phyloP scores from a whole-genome alignment of 2,329 filamentous ascomycete species.

The Paraphaeosphaeria sporulosa region DNA sequence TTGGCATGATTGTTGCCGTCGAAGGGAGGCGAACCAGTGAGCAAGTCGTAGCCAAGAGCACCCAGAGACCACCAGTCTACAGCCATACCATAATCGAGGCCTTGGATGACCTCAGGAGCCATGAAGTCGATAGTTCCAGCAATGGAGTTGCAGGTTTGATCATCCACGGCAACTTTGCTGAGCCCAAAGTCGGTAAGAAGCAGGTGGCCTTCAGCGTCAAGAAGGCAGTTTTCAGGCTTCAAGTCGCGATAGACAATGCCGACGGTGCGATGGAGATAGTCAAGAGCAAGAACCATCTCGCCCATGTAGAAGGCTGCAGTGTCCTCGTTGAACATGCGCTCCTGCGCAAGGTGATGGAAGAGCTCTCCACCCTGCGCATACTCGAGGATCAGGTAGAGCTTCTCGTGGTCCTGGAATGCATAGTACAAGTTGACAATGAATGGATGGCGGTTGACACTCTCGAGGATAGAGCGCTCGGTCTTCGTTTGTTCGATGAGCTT shows the following conservation, averaged over 20 bases:
- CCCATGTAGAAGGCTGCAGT: constrained; percentile 98
- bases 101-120: constrained; percentile 92
- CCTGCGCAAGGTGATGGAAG: constrained; percentile 91
- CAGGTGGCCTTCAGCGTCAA: constrained; percentile 90
- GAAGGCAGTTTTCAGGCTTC: constrained; percentile 96
- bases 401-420: constrained; percentile 97
- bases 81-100: constrained; percentile 87
- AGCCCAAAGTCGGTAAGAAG: constrained; percentile 96
- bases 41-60: constrained; percentile 87
- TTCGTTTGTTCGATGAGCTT: constrained; percentile 96
- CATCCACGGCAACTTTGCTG: constrained; percentile 88
- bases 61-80: constrained; percentile 99
- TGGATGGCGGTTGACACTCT: constrained; percentile 94
- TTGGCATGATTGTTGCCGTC: constrained; percentile 90
- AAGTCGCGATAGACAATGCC: constrained; percentile 96
- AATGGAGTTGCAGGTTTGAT: constrained; percentile 84
- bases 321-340: constrained; percentile 93
- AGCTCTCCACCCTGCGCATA: constrained; percentile 97
- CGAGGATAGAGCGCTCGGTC: constrained; percentile 92
- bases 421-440: constrained; percentile 99
- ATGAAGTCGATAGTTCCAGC: constrained; percentile 98
- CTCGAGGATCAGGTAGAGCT: constrained; percentile 95
- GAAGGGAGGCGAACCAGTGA: constrained; percentile 93
- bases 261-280: constrained; percentile 89
- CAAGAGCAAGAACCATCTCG: constrained; percentile 92